A percentile compares a stretch with the other conserved stretches of the same genome.
These are phyloP conservation scores for Penicillium longicatenatum DNA, from an alignment of 495 filamentous ascomycete genomes.

Conservation along the genomic window DNA sequence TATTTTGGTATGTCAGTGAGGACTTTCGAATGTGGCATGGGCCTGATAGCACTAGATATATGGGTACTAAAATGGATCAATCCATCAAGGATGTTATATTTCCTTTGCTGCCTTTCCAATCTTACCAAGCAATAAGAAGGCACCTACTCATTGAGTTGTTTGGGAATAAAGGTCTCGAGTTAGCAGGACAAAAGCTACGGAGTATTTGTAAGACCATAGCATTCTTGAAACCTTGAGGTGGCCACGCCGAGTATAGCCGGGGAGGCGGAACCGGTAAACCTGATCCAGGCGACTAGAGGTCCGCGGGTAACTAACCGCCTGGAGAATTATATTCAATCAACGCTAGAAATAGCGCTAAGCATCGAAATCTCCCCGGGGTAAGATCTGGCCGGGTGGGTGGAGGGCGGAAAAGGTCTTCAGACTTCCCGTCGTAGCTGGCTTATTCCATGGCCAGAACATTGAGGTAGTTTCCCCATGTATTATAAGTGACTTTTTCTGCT, in stretches of 20 bases:
- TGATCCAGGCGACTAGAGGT: neutral
- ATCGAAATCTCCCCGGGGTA: slow-evolving; percentile 13
- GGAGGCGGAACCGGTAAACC: slow-evolving; percentile 18
- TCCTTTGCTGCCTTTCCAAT: no score
- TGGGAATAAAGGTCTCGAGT: neutral
- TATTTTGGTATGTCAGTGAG: no score
- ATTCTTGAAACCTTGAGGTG: neutral
- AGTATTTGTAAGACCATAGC: neutral
- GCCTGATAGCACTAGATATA: no score
- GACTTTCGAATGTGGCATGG: no score
- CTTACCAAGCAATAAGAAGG: no score
- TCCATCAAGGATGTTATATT: no score
- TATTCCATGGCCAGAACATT: neutral
- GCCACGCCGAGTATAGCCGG: slow-evolving; percentile 17
- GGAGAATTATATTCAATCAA: slow-evolving; percentile 13
- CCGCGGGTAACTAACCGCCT: slow-evolving; percentile 16
- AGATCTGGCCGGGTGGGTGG: slow-evolving; percentile 19
- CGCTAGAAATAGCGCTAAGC: slow-evolving; percentile 8
- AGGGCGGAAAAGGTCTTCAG: slow-evolving; percentile 22
- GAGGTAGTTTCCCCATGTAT: neutral
- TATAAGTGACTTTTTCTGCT: neutral
- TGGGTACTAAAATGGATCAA: no score
- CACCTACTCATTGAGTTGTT: no score
- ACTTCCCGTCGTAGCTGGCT: slow-evolving; percentile 10
- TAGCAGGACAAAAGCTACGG: neutral